A percentile compares a stretch with the other conserved stretches of the same genome.
Evolutionary conservation across 1,139 yeast species (phyloP).

Genomic region (Taiozyma onychis): DNA sequence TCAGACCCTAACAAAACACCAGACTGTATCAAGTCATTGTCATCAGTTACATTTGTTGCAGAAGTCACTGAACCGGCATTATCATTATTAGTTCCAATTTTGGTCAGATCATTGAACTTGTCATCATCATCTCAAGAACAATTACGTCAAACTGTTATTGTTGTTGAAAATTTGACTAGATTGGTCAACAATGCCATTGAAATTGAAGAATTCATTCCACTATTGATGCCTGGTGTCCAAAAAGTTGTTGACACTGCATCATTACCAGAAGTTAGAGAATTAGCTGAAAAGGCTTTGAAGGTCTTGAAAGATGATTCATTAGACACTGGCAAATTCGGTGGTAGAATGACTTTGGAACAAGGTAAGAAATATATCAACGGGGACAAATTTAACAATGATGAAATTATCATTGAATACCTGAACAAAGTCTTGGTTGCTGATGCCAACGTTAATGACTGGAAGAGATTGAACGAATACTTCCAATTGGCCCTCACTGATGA

Average conservation of each 20-base stretch:
- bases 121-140: conserved; percentile 93
- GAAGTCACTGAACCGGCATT: conserved; percentile 97
- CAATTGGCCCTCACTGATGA: conserved; percentile 38
- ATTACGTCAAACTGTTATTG: conserved; percentile 93
- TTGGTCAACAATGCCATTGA: conserved; percentile 91
- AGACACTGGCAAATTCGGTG: conserved; percentile 68
- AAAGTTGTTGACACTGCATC: conserved; percentile 89
- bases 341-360: conserved; percentile 56
- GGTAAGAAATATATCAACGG: conserved; percentile 41
- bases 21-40: conserved; percentile 80
- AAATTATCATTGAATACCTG: conserved; percentile 40
- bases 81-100: conserved; percentile 84
- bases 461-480: conserved; percentile 55
- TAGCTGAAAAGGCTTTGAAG: conserved; percentile 77
- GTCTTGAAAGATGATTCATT: conserved; percentile 72
- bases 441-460: conserved; percentile 91
- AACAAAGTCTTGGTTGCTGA: conserved; percentile 55
- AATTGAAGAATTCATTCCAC: conserved; percentile 82
- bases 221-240: conserved; percentile 81
- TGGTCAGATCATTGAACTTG: conserved; percentile 84
- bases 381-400: conserved; percentile 32
- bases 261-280: conserved; percentile 92
- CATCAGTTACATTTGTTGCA: conserved; percentile 95
- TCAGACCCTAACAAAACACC: conserved; percentile 88
- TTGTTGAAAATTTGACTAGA: conserved; percentile 92